Evolutionary conservation across 768 basidiomycete genomes (phyloP).

Genomic region (Butyriboletus loyo): DNA sequence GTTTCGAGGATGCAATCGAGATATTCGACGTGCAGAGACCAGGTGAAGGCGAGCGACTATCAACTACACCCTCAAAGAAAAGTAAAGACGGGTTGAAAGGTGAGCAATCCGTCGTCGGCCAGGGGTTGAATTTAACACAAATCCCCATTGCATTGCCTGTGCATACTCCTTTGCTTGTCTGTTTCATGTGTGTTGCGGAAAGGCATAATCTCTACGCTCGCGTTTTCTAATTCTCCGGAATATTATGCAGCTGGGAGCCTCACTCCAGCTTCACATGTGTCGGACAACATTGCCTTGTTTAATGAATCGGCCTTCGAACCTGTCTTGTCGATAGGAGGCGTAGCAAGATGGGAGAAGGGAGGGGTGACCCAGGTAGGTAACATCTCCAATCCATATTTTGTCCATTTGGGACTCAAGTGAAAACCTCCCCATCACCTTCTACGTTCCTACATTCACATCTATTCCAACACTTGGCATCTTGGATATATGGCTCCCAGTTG

Average conservation of each 20-base stretch:
- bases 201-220: conserved; percentile 86
- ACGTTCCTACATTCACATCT: not conserved
- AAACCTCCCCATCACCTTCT: not conserved
- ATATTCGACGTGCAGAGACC: conserved; percentile 75
- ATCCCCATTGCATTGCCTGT: not conserved
- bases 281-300: conserved; percentile 64
- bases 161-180: not conserved
- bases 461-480: not conserved
- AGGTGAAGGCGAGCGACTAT: conserved; percentile 68
- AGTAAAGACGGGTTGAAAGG: conserved; percentile 88
- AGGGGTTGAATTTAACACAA: not conserved
- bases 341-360: conserved; percentile 33
- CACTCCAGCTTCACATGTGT: conserved; percentile 40
- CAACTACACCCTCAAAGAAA: conserved; percentile 70
- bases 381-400: not conserved
- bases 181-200: conserved; percentile 2
- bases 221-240: conserved; percentile 66
- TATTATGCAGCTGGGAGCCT: conserved; percentile 82
- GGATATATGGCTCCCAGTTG: conserved; percentile 40
- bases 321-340: conserved; percentile 61
- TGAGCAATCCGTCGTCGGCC: conserved; percentile 21
- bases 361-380: conserved; percentile 49
- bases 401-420: not conserved
- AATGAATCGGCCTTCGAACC: conserved; percentile 56
- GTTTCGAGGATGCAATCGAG: conserved; percentile 83